Percentiles rank a stretch among this genome's conserved stretches.
Evolutionary conservation across 257 asterid species (phyloP).

Genomic region (Solanum raphanifolium): DNA sequence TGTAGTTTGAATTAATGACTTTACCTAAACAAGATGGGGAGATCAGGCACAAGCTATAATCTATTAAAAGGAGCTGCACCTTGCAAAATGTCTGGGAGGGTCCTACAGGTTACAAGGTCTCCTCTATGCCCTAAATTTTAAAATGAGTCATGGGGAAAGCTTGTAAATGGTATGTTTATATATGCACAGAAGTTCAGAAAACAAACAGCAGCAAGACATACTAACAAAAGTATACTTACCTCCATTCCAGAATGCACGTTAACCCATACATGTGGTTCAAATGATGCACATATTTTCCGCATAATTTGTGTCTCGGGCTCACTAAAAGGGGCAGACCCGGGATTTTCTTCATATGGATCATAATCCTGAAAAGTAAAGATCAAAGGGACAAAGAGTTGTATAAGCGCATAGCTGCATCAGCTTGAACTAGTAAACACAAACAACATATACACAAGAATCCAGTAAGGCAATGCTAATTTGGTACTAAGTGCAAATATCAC

Average conservation of each 20-base stretch:
- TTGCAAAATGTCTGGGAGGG: neutral
- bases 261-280: slow-evolving; percentile 97
- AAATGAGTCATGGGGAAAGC: neutral
- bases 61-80: neutral
- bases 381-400: slow-evolving; percentile 2
- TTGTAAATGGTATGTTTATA: neutral
- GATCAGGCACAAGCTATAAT: neutral
- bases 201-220: slow-evolving; percentile 6
- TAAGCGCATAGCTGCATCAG: slow-evolving; percentile 4
- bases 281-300: slow-evolving; percentile 69
- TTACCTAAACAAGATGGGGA: neutral
- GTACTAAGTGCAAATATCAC: neutral
- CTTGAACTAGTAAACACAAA: neutral
- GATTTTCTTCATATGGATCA: slow-evolving; percentile 95
- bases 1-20: neutral
- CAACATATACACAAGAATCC: neutral
- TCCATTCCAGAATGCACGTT: slow-evolving; percentile 99
- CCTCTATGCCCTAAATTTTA: neutral
- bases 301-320: slow-evolving; percentile 94
- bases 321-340: slow-evolving; percentile 85
- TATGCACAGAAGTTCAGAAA: neutral
- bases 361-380: slow-evolving; percentile 51
- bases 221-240: slow-evolving; percentile 29
- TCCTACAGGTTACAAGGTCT: neutral
- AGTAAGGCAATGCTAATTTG: neutral